A percentile compares a stretch with the other conserved stretches of the same genome.
Evolutionary conservation across 139 green algal genomes (phyloP).

Genomic region (Eudorina sp.): DNA sequence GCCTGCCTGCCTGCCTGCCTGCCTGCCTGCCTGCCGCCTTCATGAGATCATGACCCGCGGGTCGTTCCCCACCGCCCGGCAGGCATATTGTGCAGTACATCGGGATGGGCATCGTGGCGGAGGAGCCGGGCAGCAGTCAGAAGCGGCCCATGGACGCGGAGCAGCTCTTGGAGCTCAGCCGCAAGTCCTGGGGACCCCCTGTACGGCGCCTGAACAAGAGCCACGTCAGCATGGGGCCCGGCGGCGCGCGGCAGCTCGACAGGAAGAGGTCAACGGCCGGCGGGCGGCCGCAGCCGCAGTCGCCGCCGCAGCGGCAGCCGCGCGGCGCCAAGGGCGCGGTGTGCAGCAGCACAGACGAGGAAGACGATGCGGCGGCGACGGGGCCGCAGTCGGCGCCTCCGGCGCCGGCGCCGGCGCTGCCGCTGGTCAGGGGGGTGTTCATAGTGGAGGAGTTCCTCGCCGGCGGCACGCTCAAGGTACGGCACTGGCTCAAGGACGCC

Average conservation of each 20-base stretch:
- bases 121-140: background rate
- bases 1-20: too few relatives aligned
- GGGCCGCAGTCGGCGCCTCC: background rate
- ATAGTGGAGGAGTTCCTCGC: slow-evolving; percentile 27
- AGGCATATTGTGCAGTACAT: slow-evolving; percentile 27
- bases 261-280: background rate
- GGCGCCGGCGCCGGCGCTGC: background rate
- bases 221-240: background rate
- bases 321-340: background rate
- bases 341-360: background rate
- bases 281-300: background rate
- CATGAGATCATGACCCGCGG: too few relatives aligned
- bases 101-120: background rate
- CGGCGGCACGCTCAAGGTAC: slow-evolving; percentile 25
- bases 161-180: background rate
- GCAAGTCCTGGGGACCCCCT: background rate
- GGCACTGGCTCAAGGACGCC: background rate
- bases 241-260: background rate
- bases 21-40: too few relatives aligned
- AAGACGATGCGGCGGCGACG: background rate
- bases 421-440: background rate
- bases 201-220: background rate
- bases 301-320: background rate
- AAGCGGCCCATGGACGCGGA: background rate
- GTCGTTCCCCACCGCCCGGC: too few relatives aligned